Evolutionary conservation across 2,329 filamentous ascomycete species (phyloP), one percentile per base, ranked within the genome.

Genomic region (Cladosporium halotolerans): DNA sequence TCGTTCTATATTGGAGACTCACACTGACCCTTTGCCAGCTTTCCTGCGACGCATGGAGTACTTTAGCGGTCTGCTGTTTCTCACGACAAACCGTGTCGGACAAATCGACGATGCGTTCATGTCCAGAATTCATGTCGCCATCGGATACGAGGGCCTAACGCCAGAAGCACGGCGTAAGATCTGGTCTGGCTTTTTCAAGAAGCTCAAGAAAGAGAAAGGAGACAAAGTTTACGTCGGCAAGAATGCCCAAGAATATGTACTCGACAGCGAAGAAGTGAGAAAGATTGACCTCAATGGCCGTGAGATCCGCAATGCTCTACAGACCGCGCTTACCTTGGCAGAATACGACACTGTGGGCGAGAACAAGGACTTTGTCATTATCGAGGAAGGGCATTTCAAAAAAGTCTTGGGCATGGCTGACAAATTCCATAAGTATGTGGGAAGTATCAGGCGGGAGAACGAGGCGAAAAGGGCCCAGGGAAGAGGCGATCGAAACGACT

Each of bases 1-100:
- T 9, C 10, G 33, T 3, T 4, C 33, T 4, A 36, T 36, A 1
- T 23, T 4, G 33, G n/a, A 6, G 33, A 3, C 32, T n/a, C n/a
- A 11, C n/a, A 3, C 33, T 36, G 33, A 36, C 9, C 1, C 9
- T 10, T 10, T 36, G 10, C 10, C 10, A 36, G 34, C 34, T 23
- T 72, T 72, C 46, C 62, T 73, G n/a, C 63, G 70, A 10, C 63
- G 63, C 23, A 62, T 72, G 1, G 69, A 72, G 43, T 71, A 71
- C 57, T 72, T 68, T 9, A 31, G 70, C 23, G 71, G 70, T 1
- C 68, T 73, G 28, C 53, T 73, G 1, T 72, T 74, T 49, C 57
- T 73, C 14, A 73, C 70, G 0, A 69, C 66, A 9, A 70, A 70
- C 44, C 60, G 65, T 4, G 59, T 68, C 7, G 59, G 59, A 1